phyloP scores from a whole-genome alignment of 495 filamentous ascomycete species.

The Lophiotrema nucula region DNA sequence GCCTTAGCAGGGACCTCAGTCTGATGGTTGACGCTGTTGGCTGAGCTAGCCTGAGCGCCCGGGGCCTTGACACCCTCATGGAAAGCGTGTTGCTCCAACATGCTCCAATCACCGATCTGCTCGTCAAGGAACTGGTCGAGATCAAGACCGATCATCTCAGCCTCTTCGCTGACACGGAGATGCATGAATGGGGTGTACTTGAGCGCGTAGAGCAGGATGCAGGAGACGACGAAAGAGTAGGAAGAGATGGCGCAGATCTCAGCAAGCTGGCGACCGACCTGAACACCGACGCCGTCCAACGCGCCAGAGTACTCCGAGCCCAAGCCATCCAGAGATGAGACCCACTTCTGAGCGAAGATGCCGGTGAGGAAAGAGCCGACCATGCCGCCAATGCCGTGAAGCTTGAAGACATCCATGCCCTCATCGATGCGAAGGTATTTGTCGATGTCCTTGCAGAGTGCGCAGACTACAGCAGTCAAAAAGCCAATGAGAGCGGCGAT shows the following conservation, averaged over 20 bases:
- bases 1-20: neutral
- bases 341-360: conserved; percentile 53
- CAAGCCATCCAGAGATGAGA: conserved; percentile 47
- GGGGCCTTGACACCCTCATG: conserved; percentile 8
- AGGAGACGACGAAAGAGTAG: conserved; percentile 57
- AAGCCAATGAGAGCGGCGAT: conserved; percentile 59
- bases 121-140: conserved; percentile 59
- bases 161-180: conserved; percentile 55
- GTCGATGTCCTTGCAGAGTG: conserved; percentile 53
- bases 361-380: conserved; percentile 62
- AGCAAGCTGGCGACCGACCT: conserved; percentile 59
- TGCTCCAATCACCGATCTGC: conserved; percentile 51
- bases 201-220: conserved; percentile 53
- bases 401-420: conserved; percentile 62
- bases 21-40: conserved; percentile 9
- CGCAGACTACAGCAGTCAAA: conserved; percentile 54
- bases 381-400: conserved; percentile 63
- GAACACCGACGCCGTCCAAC: conserved; percentile 58
- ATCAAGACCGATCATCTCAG: conserved; percentile 58
- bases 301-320: conserved; percentile 49
- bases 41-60: conserved; percentile 11
- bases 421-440: conserved; percentile 61
- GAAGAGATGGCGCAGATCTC: conserved; percentile 57
- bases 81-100: conserved; percentile 29
- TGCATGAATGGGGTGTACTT: conserved; percentile 60